phyloP scores from a whole-genome alignment of 331 rosid genomes.

The Phaseolus coccineus region DNA sequence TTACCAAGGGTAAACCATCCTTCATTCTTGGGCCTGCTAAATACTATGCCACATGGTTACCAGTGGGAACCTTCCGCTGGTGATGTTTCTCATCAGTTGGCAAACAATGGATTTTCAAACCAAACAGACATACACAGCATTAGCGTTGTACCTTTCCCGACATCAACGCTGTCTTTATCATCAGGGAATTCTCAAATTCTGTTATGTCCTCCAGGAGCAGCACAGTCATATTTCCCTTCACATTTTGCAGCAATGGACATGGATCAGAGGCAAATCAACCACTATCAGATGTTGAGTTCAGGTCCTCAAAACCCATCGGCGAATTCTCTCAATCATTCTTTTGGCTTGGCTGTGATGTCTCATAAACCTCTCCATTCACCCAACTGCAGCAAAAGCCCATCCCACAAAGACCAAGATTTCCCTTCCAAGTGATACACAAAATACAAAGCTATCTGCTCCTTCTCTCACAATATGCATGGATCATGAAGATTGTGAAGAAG shows the following conservation, averaged over 20 bases:
- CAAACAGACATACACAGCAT: slow-evolving; percentile 53
- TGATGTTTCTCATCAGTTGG: slow-evolving; percentile 44
- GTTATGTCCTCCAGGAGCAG: slow-evolving; percentile 51
- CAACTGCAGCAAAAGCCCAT: slow-evolving; percentile 47
- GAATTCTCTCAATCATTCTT: slow-evolving; percentile 51
- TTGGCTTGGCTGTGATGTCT: slow-evolving; percentile 61
- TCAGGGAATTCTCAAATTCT: slow-evolving; percentile 66
- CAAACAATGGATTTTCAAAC: slow-evolving; percentile 60
- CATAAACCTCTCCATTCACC: slow-evolving; percentile 53
- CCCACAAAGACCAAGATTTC: slow-evolving; percentile 55
- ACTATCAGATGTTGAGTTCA: slow-evolving; percentile 59
- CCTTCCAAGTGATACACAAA: slow-evolving; percentile 50
- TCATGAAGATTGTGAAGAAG: slow-evolving; percentile 28
- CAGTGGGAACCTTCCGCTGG: slow-evolving; percentile 60
- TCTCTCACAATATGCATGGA: slow-evolving; percentile 36
- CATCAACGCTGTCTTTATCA: slow-evolving; percentile 69
- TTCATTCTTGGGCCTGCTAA: slow-evolving; percentile 59
- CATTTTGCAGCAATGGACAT: slow-evolving; percentile 55
- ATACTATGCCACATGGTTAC: slow-evolving; percentile 57
- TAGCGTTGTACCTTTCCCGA: slow-evolving; percentile 50
- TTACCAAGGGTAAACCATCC: slow-evolving; percentile 50
- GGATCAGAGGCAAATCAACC: slow-evolving; percentile 63
- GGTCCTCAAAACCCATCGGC: slow-evolving; percentile 51
- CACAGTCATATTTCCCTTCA: slow-evolving; percentile 62
- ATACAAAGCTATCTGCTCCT: slow-evolving; percentile 26